Percentiles rank a stretch among this genome's conserved stretches.
Evolutionary conservation across 495 filamentous ascomycete genomes (phyloP).

Genomic region (Mytilinidion resinicola): DNA sequence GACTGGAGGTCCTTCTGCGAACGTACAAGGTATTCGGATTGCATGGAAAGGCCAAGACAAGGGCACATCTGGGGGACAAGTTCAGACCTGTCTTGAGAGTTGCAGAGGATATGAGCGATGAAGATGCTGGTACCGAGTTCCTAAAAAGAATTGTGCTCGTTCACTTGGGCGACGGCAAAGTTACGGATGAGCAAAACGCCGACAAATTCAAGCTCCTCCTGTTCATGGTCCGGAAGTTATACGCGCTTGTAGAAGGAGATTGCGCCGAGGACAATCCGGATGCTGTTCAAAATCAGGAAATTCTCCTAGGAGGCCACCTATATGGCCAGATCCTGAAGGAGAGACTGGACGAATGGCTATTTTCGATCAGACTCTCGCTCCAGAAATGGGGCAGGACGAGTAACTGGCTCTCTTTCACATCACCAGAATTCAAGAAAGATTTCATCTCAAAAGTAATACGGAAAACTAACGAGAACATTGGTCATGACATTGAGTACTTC

Average conservation of each 20-base stretch:
- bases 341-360: conserved; percentile 79
- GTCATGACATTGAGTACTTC: conserved; percentile 84
- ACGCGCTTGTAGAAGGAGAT: conserved; percentile 84
- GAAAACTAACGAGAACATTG: conserved; percentile 81
- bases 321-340: conserved; percentile 96
- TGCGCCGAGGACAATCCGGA: conserved; percentile 93
- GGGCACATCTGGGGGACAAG: conserved; percentile 77
- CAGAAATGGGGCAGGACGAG: conserved; percentile 67
- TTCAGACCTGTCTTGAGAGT: conserved; percentile 82
- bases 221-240: conserved; percentile 95
- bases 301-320: conserved; percentile 84
- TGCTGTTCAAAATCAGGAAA: conserved; percentile 89
- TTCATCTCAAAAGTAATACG: conserved; percentile 70
- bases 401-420: conserved; percentile 57
- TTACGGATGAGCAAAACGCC: conserved; percentile 70
- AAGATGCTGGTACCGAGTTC: conserved; percentile 85
- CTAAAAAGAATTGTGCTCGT: conserved; percentile 82
- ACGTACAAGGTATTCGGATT: conserved; percentile 87
- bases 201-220: conserved; percentile 93
- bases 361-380: conserved; percentile 52
- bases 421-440: conserved; percentile 65
- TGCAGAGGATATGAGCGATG: conserved; percentile 70
- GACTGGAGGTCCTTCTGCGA: conserved; percentile 83
- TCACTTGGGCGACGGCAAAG: conserved; percentile 76
- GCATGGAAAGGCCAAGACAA: conserved; percentile 68